Percentiles rank a stretch among this genome's conserved stretches.
Conservation (phyloP, 2,329 filamentous ascomycete species). For the Tolypocladium sp. region DNA sequence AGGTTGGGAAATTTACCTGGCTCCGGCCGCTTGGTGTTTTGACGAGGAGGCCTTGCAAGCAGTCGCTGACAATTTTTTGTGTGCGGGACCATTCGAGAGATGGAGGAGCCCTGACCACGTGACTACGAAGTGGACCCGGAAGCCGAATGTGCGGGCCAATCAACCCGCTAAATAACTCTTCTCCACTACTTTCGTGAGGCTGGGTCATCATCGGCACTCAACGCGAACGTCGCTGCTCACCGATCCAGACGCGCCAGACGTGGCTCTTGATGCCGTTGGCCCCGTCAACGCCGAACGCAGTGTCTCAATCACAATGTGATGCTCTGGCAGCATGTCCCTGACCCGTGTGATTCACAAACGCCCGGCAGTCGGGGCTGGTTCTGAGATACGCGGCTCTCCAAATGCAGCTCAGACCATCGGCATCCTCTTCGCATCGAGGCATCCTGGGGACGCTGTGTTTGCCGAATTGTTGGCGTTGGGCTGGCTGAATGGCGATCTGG, state of each 20-base stretch:
- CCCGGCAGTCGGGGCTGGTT: neutral
- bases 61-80: conserved; percentile 27
- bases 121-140: conserved; percentile 7
- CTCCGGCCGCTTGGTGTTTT: conserved; percentile 31
- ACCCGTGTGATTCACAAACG: neutral
- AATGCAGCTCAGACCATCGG: neutral
- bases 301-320: neutral
- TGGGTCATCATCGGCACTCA: neutral
- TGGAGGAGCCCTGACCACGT: conserved; percentile 28
- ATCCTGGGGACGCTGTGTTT: neutral
- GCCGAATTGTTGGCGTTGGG: neutral
- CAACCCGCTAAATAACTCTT: neutral
- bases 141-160: conserved; percentile 3
- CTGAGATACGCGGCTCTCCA: neutral
- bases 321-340: neutral
- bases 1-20: conserved; percentile 23
- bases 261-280: neutral
- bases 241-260: neutral
- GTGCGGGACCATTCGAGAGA: conserved; percentile 17
- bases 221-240: neutral
- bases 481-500: neutral
- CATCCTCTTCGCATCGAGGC: neutral
- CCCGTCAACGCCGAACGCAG: neutral
- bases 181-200: neutral
- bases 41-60: conserved; percentile 20